Evolutionary conservation across 2,329 filamentous ascomycete genomes (phyloP).

Genomic region (Apiospora hydei): DNA sequence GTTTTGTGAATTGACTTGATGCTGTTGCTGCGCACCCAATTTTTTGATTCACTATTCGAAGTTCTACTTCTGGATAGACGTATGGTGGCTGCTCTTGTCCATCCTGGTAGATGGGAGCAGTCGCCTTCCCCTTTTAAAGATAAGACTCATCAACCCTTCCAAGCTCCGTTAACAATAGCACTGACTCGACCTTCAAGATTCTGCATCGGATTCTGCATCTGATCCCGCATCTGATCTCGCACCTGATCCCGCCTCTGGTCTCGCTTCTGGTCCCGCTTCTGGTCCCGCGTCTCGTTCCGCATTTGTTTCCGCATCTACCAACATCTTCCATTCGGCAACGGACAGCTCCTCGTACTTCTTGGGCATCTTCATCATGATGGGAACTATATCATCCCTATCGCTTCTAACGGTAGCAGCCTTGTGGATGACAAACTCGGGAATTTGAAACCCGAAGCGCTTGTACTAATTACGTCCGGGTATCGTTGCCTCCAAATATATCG

Average conservation of each 20-base stretch:
- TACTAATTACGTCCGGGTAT: conserved; percentile 32
- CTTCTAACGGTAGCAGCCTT: conserved; percentile 33
- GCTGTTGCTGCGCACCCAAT: conserved; percentile 31
- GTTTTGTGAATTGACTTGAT: conserved; percentile 42
- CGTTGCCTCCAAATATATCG: conserved; percentile 37
- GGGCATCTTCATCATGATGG: conserved; percentile 38
- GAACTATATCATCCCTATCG: conserved; percentile 33
- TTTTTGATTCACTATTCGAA: conserved; percentile 34
- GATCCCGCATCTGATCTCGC: too few relatives aligned
- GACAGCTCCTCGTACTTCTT: conserved; percentile 31
- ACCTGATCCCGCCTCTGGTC: too few relatives aligned
- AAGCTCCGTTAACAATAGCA: conserved; percentile 7
- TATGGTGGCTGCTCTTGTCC: conserved; percentile 32
- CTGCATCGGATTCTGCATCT: too few relatives aligned
- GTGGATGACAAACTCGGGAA: conserved; percentile 33
- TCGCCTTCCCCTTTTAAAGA: conserved; percentile 37
- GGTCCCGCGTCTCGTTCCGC: too few relatives aligned
- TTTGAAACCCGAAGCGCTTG: conserved; percentile 33
- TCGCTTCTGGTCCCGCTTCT: too few relatives aligned
- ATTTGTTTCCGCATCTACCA: conserved; percentile 25
- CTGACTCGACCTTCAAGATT: conserved; percentile 23
- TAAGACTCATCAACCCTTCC: conserved; percentile 29
- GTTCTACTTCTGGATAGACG: conserved; percentile 26
- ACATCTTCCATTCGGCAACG: conserved; percentile 32
- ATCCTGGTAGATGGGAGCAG: conserved; percentile 32